Percentiles rank a stretch among this genome's conserved stretches.
phyloP scores from a whole-genome alignment of 352 stramenopile genomes.

The Globisporangium sylvaticum region DNA sequence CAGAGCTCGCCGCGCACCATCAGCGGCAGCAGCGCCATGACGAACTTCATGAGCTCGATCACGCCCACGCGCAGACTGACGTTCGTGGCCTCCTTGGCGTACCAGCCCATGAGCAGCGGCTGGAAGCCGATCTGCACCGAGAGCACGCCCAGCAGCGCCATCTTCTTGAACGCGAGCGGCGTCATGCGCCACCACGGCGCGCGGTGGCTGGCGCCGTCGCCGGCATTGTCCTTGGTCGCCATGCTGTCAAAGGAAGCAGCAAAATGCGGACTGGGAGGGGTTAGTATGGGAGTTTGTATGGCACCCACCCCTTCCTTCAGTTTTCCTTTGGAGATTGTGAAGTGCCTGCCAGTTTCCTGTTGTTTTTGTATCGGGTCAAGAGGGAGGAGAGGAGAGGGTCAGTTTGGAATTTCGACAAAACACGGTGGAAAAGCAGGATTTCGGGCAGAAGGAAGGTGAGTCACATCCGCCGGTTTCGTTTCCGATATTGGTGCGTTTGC shows the following conservation, averaged over 20 bases:
- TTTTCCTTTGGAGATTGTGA: too few species aligned
- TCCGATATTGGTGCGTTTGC: neutral
- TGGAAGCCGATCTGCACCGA: slow-evolving; percentile 76
- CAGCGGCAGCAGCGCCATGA: slow-evolving; percentile 60
- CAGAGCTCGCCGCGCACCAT: slow-evolving; percentile 40
- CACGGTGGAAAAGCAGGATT: neutral
- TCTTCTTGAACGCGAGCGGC: slow-evolving; percentile 45
- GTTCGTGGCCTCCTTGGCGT: slow-evolving; percentile 49
- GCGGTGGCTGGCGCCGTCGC: neutral
- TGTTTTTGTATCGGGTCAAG: neutral
- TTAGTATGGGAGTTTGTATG: neutral
- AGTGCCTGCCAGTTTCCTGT: too few species aligned
- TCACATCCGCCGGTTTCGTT: neutral
- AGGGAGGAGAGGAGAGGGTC: neutral
- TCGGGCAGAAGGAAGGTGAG: neutral
- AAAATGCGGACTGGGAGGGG: neutral
- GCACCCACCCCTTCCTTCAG: neutral
- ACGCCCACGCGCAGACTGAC: slow-evolving; percentile 70
- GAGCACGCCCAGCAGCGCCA: slow-evolving; percentile 54
- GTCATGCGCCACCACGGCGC: slow-evolving; percentile 18
- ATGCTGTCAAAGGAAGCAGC: neutral
- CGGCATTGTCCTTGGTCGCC: neutral
- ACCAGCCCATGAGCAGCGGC: slow-evolving; percentile 76
- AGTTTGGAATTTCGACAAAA: neutral
- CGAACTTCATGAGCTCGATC: slow-evolving; percentile 70